A percentile compares a stretch with the other conserved stretches of the same genome.
Evolutionary conservation across 2,329 filamentous ascomycete genomes (phyloP).

Genomic region (Fusarium verticillioides): DNA sequence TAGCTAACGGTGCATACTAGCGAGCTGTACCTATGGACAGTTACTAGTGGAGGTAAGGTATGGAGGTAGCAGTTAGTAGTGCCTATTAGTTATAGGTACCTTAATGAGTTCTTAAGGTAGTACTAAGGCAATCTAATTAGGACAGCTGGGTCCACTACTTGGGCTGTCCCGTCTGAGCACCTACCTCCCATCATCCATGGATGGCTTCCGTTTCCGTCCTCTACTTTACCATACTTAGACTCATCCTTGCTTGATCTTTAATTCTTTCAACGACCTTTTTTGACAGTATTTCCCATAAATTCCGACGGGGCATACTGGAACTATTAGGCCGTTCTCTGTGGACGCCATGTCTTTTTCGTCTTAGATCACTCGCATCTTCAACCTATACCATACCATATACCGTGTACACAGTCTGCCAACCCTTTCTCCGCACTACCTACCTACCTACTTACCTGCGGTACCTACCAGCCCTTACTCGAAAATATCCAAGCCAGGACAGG

Average conservation of each 20-base stretch:
- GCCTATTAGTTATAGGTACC: background rate
- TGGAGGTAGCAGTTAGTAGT: background rate
- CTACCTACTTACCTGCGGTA: background rate
- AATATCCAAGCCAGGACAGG: background rate
- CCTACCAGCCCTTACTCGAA: background rate
- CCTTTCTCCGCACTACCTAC: conserved; percentile 13
- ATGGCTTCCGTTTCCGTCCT: conserved; percentile 31
- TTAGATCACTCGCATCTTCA: conserved; percentile 3
- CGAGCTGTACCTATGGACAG: background rate
- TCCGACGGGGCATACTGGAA: background rate
- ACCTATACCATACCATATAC: background rate
- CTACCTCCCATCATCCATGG: conserved; percentile 16
- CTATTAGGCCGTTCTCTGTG: background rate
- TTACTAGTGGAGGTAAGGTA: too few species aligned
- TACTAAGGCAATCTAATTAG: background rate
- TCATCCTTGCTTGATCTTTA: conserved; percentile 15
- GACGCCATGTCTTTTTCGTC: background rate
- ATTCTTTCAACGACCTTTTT: conserved; percentile 10
- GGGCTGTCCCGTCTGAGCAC: conserved; percentile 31
- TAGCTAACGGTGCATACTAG: background rate
- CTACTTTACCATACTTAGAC: conserved; percentile 14
- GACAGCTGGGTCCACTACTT: conserved; percentile 29
- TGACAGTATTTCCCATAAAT: conserved; percentile 6
- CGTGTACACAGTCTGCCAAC: conserved; percentile 7
- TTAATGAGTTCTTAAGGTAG: background rate